Percentiles rank a stretch among this genome's conserved stretches.
These are phyloP conservation scores for Spiraea crenata DNA, from an alignment of 331 rosid genomes.

Conservation along the genomic window DNA sequence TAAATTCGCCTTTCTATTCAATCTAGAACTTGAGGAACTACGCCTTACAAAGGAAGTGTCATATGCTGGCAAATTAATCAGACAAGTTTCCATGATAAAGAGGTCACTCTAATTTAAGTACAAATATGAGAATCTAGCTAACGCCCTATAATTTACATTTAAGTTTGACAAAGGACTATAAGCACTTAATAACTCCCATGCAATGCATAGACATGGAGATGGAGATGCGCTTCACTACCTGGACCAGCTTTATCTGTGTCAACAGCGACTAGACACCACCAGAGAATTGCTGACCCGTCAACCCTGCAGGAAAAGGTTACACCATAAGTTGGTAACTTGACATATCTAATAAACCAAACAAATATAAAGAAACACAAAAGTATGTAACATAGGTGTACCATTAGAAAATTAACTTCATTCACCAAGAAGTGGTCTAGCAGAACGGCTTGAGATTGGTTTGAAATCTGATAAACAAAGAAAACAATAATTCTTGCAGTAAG, in stretches of 20 bases:
- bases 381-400: conserved; percentile 31
- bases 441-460: conserved; percentile 42
- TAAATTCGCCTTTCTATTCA: not conserved
- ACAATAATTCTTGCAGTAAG: conserved; percentile 9
- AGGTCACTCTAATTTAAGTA: not conserved
- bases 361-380: not conserved
- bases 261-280: conserved; percentile 25
- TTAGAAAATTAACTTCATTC: conserved; percentile 40
- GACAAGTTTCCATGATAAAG: not conserved
- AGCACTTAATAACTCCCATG: conserved; percentile 9
- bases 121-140: conserved; percentile 21
- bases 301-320: conserved; percentile 33
- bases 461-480: conserved; percentile 38
- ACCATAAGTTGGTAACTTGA: conserved; percentile 10
- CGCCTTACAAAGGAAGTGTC: conserved; percentile 3
- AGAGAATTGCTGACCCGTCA: conserved; percentile 22
- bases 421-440: conserved; percentile 41
- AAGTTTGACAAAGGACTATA: conserved; percentile 20
- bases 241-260: conserved; percentile 21
- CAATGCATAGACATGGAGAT: conserved; percentile 18
- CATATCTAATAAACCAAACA: not conserved
- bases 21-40: conserved; percentile 1
- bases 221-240: conserved; percentile 15
- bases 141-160: conserved; percentile 36
- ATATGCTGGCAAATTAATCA: not conserved